Conservation (phyloP, 2,329 filamentous ascomycete species). For the Sarocladiaceae sp. region DNA sequence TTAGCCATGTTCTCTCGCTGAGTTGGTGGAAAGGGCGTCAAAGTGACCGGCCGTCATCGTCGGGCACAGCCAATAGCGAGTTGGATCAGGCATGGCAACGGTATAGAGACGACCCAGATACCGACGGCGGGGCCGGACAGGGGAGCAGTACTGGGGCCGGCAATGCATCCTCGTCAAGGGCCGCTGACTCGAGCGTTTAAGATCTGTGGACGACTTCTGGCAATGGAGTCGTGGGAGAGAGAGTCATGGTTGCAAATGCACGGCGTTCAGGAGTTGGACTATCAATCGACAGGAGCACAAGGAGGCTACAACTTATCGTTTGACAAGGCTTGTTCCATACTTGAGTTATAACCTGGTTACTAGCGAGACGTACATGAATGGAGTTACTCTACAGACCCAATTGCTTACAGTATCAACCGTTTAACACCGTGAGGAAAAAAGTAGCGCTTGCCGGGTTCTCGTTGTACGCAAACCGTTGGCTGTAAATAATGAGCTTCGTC, state of each 20-base stretch:
- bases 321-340: too few species aligned
- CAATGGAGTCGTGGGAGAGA: neutral
- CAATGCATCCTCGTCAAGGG: slow-evolving; percentile 10
- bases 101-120: slow-evolving; percentile 17
- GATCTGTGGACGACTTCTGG: slow-evolving; percentile 9
- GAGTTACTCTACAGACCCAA: too few species aligned
- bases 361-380: too few species aligned
- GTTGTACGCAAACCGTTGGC: too few species aligned
- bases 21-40: slow-evolving; percentile 42
- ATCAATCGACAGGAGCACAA: neutral
- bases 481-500: too few species aligned
- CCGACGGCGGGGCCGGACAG: slow-evolving; percentile 9
- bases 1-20: slow-evolving; percentile 47
- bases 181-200: slow-evolving; percentile 28
- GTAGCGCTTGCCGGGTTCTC: too few species aligned
- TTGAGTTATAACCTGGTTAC: too few species aligned
- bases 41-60: slow-evolving; percentile 13
- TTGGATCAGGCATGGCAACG: slow-evolving; percentile 6
- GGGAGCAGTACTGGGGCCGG: neutral
- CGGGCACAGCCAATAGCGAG: slow-evolving; percentile 8
- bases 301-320: too few species aligned
- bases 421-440: too few species aligned
- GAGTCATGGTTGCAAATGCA: slow-evolving; percentile 3
- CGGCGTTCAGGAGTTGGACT: neutral
- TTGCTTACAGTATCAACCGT: too few species aligned